Conservation (phyloP, 2,329 filamentous ascomycete species). For the Ophidiomyces ophidiicola region DNA sequence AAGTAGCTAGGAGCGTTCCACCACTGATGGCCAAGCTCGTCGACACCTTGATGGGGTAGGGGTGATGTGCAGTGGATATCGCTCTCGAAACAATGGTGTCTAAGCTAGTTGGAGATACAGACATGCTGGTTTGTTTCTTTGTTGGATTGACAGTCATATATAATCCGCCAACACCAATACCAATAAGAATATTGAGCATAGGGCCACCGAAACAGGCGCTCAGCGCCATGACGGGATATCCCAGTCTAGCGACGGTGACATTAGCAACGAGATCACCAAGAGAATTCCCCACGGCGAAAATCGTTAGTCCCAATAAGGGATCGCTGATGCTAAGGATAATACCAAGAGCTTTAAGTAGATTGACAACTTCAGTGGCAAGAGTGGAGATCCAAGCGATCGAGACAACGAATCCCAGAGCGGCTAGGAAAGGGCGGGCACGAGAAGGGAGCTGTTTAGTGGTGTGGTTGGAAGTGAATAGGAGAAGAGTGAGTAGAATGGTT, state of each 20-base stretch:
- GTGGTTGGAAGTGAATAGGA: constrained; percentile 48
- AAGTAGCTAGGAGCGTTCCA: constrained; percentile 66
- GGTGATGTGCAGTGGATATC: constrained; percentile 27
- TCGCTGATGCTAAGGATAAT: constrained; percentile 89
- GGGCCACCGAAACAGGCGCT: constrained; percentile 96
- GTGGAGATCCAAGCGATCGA: constrained; percentile 93
- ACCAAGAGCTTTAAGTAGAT: constrained; percentile 82
- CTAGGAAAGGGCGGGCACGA: constrained; percentile 64
- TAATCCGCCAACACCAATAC: constrained; percentile 79
- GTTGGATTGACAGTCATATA: constrained; percentile 79
- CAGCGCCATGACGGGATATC: constrained; percentile 90
- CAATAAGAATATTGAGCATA: constrained; percentile 92
- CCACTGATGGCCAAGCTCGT: constrained; percentile 76
- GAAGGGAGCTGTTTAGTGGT: constrained; percentile 50
- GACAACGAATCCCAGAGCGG: constrained; percentile 81
- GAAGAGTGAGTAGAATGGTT: constrained; percentile 49
- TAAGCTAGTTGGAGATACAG: constrained; percentile 11
- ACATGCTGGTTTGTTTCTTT: constrained; percentile 58
- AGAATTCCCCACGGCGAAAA: constrained; percentile 94
- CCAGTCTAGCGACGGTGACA: constrained; percentile 82
- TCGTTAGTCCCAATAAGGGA: constrained; percentile 83
- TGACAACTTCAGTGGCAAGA: constrained; percentile 90
- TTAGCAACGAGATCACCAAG: constrained; percentile 89
- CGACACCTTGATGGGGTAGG: constrained; percentile 73
- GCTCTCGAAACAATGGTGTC: constrained; percentile 10